phyloP scores from a whole-genome alignment of 2,329 filamentous ascomycete species.

The Arthrobotrys conoides region DNA sequence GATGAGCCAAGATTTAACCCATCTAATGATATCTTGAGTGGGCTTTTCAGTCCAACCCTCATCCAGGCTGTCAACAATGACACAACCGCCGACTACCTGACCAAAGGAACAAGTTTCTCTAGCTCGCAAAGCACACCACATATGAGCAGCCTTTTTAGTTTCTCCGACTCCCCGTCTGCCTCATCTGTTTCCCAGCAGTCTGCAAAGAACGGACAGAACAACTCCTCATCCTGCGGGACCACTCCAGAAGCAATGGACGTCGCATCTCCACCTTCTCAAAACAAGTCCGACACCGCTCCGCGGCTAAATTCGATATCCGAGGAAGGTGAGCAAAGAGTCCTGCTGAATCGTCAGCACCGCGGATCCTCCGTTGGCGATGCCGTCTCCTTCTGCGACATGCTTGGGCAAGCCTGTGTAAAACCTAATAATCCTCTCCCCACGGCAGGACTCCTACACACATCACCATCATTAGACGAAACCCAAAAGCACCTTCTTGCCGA shows the following conservation, averaged over 20 bases:
- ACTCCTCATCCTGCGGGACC: slow-evolving; percentile 64
- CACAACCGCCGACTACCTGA: slow-evolving; percentile 67
- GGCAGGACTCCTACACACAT: slow-evolving; percentile 64
- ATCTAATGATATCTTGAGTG: slow-evolving; percentile 64
- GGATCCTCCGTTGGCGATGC: slow-evolving; percentile 66
- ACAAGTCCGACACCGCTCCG: slow-evolving; percentile 47
- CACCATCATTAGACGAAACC: not conserved
- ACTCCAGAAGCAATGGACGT: slow-evolving; percentile 63
- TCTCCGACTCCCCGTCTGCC: slow-evolving; percentile 70
- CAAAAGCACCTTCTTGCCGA: slow-evolving; percentile 5
- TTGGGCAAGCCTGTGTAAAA: slow-evolving; percentile 73
- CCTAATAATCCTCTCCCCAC: slow-evolving; percentile 71
- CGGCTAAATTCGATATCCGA: slow-evolving; percentile 60
- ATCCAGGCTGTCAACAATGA: slow-evolving; percentile 69
- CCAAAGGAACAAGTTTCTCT: slow-evolving; percentile 66
- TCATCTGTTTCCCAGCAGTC: slow-evolving; percentile 70
- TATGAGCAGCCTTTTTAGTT: slow-evolving; percentile 63
- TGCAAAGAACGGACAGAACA: slow-evolving; percentile 51
- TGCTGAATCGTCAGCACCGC: slow-evolving; percentile 42
- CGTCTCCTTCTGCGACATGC: slow-evolving; percentile 71
- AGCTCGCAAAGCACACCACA: slow-evolving; percentile 65
- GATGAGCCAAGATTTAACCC: slow-evolving; percentile 56
- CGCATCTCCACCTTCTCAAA: slow-evolving; percentile 58
- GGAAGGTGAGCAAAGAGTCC: slow-evolving; percentile 61
- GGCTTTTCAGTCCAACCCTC: slow-evolving; percentile 74